Evolutionary conservation across 2,329 filamentous ascomycete genomes (phyloP).

Genomic region (Ophiostoma australiae): DNA sequence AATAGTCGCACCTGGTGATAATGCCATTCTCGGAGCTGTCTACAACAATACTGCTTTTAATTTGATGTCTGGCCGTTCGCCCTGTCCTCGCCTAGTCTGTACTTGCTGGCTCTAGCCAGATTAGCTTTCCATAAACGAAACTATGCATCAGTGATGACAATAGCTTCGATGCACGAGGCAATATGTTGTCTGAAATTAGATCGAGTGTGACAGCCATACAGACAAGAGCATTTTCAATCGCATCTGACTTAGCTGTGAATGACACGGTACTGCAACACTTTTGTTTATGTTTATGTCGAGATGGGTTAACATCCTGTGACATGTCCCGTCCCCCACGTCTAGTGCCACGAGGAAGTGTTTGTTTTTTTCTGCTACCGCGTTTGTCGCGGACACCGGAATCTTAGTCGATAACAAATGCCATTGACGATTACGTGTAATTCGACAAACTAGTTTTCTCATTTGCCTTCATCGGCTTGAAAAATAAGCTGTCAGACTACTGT

Average conservation of each 20-base stretch:
- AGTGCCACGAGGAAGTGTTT: too few relatives aligned
- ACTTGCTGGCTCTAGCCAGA: background rate
- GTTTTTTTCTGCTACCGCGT: background rate
- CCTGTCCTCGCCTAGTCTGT: background rate
- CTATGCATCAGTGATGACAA: background rate
- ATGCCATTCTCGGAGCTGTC: background rate
- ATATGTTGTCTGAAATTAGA: background rate
- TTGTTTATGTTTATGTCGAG: background rate
- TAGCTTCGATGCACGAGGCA: background rate
- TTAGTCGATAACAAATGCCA: too few relatives aligned
- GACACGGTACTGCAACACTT: too few relatives aligned
- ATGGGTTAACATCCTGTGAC: background rate
- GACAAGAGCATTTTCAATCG: background rate
- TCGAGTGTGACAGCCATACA: background rate
- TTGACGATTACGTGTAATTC: background rate
- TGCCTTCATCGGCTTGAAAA: background rate
- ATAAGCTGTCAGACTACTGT: background rate
- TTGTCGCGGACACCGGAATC: background rate
- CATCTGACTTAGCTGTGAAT: too few relatives aligned
- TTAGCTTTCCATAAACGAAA: background rate
- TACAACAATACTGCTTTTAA: too few relatives aligned
- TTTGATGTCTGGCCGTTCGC: background rate
- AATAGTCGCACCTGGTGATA: too few relatives aligned
- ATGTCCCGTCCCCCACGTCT: background rate
- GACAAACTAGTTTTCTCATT: background rate